phyloP scores from a whole-genome alignment of 106 monocot genomes.

The Cymbidium sinense region DNA sequence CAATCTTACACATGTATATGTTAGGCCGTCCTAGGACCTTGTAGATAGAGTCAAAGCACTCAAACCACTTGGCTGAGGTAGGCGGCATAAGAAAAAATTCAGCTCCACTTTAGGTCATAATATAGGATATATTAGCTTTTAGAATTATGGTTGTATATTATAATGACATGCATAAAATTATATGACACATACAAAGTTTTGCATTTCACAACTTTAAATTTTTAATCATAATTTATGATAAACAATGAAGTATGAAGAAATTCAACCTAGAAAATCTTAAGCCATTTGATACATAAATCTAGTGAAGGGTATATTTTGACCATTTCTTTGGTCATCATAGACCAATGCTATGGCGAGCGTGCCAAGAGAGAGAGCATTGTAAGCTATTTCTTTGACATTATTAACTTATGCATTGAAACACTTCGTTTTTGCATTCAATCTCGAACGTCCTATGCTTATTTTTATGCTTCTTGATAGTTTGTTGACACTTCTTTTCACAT shows the following conservation, averaged over 20 bases:
- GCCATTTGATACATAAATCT: neutral
- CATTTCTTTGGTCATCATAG: neutral
- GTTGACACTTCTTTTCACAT: neutral
- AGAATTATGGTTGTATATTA: neutral
- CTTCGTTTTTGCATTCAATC: neutral
- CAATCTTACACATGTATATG: no score
- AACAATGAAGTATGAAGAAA: no score
- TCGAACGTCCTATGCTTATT: neutral
- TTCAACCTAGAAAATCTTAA: no score
- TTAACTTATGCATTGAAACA: neutral
- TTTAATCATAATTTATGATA: neutral
- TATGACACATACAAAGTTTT: neutral
- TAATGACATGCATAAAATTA: neutral
- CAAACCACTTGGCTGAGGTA: no score
- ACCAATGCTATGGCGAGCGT: no score
- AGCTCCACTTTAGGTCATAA: neutral
- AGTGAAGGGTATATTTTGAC: neutral
- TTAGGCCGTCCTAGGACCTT: no score
- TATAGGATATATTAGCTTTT: neutral
- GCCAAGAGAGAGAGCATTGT: no score
- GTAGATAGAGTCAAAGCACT: no score
- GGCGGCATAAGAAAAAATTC: no score
- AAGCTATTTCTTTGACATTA: no score
- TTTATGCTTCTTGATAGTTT: no score
- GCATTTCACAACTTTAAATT: neutral